These are phyloP conservation scores for Cyclocybe aegerita DNA, from an alignment of 768 basidiomycete genomes.

Conservation along the genomic window DNA sequence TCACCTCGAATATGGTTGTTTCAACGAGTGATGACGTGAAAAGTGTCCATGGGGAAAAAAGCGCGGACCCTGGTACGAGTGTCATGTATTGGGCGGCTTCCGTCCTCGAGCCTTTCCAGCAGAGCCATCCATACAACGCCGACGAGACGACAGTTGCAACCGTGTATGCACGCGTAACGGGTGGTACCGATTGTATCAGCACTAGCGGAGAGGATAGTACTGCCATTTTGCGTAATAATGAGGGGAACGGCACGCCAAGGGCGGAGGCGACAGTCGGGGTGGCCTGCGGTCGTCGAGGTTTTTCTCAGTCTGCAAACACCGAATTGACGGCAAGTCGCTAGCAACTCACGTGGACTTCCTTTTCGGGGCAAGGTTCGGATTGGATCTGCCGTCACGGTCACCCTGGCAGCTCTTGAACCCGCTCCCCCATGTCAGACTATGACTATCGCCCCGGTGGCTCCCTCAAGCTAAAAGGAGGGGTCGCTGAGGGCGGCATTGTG, in stretches of 20 bases:
- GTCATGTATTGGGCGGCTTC: conserved; percentile 65
- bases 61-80: conserved; percentile 75
- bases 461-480: conserved; percentile 87
- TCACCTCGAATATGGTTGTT: conserved; percentile 77
- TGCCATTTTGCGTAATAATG: conserved; percentile 52
- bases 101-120: conserved; percentile 45
- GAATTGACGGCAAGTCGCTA: too few species aligned
- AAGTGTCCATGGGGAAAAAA: conserved; percentile 93
- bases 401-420: conserved; percentile 11
- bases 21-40: conserved; percentile 90
- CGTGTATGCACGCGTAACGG: conserved; percentile 74
- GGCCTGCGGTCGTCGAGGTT: conserved; percentile 7
- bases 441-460: conserved; percentile 83
- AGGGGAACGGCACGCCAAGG: conserved; percentile 10
- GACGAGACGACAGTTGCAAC: conserved; percentile 58
- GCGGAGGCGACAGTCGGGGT: conserved; percentile 5
- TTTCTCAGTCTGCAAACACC: conserved; percentile 7
- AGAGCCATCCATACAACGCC: conserved; percentile 63
- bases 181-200: conserved; percentile 70
- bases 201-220: conserved; percentile 72
- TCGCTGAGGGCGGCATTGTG: conserved; percentile 73
- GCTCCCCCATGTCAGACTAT: conserved; percentile 73
- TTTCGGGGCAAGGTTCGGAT: neutral
- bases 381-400: conserved; percentile 4
- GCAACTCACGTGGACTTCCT: conserved; percentile 10